Conservation (phyloP, 164 flowering plant species). For the Macadamia tetraphylla region DNA sequence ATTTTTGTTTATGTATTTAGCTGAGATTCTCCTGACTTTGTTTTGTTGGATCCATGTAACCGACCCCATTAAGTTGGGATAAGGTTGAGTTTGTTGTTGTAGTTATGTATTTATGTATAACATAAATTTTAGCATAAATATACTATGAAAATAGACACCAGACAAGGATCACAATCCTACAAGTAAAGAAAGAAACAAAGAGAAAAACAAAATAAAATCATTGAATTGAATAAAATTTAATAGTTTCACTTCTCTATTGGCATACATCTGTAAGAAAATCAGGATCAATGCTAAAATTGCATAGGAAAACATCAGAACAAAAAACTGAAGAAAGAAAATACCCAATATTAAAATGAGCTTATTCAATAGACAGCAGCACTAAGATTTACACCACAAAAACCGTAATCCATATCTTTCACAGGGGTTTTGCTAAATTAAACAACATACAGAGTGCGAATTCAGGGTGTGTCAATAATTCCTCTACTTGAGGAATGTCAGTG, state of each 20-base stretch:
- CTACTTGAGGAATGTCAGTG: slow-evolving; percentile 90
- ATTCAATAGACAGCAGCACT: not conserved
- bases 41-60: too few relatives aligned
- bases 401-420: too few relatives aligned
- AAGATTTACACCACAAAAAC: not conserved
- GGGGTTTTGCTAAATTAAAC: too few relatives aligned
- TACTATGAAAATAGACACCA: too few relatives aligned
- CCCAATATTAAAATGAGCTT: not conserved
- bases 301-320: too few relatives aligned
- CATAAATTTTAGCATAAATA: not conserved
- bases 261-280: not conserved
- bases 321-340: not conserved
- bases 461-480: slow-evolving; percentile 76
- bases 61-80: too few relatives aligned
- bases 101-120: too few relatives aligned
- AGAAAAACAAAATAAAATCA: not conserved
- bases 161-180: too few relatives aligned
- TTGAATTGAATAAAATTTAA: too few relatives aligned
- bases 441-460: slow-evolving; percentile 74
- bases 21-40: too few relatives aligned
- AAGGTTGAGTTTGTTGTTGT: too few relatives aligned
- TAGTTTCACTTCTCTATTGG: not conserved
- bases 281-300: not conserved
- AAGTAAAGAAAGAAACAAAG: not conserved
- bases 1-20: too few relatives aligned